A percentile compares a stretch with the other conserved stretches of the same genome.
These are phyloP conservation scores for Withania somnifera DNA, from an alignment of 305 asterid genomes.

Conservation along the genomic window DNA sequence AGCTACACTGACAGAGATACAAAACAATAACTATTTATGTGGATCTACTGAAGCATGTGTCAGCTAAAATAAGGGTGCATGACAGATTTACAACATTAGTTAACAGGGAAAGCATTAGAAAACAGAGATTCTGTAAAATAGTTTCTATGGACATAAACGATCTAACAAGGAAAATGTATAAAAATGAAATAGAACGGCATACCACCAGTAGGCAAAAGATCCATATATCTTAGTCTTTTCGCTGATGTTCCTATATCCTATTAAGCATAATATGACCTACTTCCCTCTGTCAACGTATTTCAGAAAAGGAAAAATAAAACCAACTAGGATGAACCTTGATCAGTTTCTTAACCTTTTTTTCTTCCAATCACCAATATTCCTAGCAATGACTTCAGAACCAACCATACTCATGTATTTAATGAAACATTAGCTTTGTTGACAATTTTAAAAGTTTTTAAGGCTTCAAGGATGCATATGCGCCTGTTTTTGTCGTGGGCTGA, in stretches of 20 bases:
- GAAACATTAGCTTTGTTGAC: not conserved
- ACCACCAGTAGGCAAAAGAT: not conserved
- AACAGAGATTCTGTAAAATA: not conserved
- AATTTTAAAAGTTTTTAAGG: not conserved
- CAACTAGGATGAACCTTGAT: not conserved
- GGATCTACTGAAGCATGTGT: not conserved
- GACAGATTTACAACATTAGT: not conserved
- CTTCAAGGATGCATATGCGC: not conserved
- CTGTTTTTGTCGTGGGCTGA: too few species aligned
- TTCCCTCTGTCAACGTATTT: not conserved
- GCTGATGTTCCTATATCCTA: not conserved
- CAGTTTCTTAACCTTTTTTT: not conserved
- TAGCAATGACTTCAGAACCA: not conserved
- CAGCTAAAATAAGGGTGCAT: not conserved
- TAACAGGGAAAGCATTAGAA: not conserved
- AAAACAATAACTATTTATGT: not conserved
- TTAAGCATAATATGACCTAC: not conserved
- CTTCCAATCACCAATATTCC: not conserved
- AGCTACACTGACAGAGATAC: not conserved
- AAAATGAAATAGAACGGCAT: not conserved
- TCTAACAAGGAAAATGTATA: not conserved
- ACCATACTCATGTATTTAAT: not conserved
- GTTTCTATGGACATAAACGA: not conserved
- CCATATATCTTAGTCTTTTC: not conserved
- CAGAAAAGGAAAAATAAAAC: not conserved